Conservation (phyloP, 2,329 filamentous ascomycete genomes). For the Alternaria incomplexa region DNA sequence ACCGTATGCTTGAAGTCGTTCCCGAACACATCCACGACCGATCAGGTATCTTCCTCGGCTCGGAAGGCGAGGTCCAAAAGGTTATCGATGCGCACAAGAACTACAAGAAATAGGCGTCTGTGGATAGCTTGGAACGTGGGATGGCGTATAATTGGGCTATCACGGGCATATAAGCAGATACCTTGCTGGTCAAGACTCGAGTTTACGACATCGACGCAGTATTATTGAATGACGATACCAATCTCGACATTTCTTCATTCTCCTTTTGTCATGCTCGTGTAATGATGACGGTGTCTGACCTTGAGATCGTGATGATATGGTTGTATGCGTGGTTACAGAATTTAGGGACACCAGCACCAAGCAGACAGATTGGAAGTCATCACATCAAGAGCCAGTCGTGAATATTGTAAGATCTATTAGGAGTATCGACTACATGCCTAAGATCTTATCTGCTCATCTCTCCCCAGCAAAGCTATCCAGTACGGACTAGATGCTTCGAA, state of each 20-base stretch:
- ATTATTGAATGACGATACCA: slow-evolving; percentile 4
- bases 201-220: background rate
- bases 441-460: slow-evolving; percentile 13
- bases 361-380: background rate
- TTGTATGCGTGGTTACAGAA: background rate
- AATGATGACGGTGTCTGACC: background rate
- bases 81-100: slow-evolving; percentile 82
- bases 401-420: slow-evolving; percentile 18
- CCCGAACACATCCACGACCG: slow-evolving; percentile 94
- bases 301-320: background rate
- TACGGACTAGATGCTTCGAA: slow-evolving; percentile 17
- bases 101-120: slow-evolving; percentile 42
- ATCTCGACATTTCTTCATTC: background rate
- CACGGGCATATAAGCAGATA: background rate
- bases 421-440: slow-evolving; percentile 25
- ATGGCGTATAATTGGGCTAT: background rate
- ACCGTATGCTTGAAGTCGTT: slow-evolving; percentile 84
- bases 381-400: background rate
- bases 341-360: background rate
- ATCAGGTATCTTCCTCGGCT: slow-evolving; percentile 95
- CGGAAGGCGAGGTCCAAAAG: slow-evolving; percentile 93
- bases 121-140: background rate
- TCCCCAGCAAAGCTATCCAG: slow-evolving; percentile 22
- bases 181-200: background rate
- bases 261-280: background rate